These are phyloP conservation scores for Yarrowia yakushimensis DNA, from an alignment of 805 yeast species.

Conservation along the genomic window DNA sequence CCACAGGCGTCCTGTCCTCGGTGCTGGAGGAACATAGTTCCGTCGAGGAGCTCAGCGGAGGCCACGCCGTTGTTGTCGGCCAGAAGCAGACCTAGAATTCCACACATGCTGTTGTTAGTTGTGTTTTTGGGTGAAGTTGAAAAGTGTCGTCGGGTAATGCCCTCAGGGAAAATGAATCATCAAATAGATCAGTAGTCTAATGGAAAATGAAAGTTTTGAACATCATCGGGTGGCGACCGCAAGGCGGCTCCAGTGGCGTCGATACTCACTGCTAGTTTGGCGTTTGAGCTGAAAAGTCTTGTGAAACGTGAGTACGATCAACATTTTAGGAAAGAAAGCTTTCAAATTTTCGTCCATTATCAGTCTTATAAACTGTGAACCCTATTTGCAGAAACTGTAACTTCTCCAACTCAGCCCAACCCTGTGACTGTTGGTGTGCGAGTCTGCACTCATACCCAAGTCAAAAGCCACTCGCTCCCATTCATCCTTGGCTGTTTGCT, in stretches of 20 bases:
- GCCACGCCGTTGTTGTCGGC: constrained; percentile 71
- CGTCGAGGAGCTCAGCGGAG: constrained; percentile 89
- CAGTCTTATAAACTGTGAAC: constrained; percentile 18
- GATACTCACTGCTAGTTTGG: constrained; percentile 24
- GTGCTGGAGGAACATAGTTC: constrained; percentile 88
- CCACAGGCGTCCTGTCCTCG: constrained; percentile 99
- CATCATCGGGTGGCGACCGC: constrained; percentile 21
- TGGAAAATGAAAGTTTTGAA: constrained; percentile 22
- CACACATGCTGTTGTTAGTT: constrained; percentile 65
- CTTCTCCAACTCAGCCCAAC: not conserved
- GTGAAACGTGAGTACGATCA: constrained; percentile 24
- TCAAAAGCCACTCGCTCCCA: not conserved
- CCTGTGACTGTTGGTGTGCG: not conserved
- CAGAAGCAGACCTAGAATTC: constrained; percentile 81
- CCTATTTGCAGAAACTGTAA: constrained; percentile 19
- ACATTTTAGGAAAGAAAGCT: constrained; percentile 24
- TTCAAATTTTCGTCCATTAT: constrained; percentile 21
- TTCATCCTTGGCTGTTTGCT: not conserved
- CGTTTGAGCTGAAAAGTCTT: constrained; percentile 3
- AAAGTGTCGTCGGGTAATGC: not conserved
- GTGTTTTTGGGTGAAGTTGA: not conserved
- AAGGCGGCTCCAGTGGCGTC: not conserved
- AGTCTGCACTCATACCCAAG: not conserved
- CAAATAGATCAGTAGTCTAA: constrained; percentile 25
- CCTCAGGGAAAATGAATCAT: constrained; percentile 20